Evolutionary conservation across 768 basidiomycete genomes (phyloP), one percentile per base, ranked within the genome.

Genomic region (Dioszegia crocea): DNA sequence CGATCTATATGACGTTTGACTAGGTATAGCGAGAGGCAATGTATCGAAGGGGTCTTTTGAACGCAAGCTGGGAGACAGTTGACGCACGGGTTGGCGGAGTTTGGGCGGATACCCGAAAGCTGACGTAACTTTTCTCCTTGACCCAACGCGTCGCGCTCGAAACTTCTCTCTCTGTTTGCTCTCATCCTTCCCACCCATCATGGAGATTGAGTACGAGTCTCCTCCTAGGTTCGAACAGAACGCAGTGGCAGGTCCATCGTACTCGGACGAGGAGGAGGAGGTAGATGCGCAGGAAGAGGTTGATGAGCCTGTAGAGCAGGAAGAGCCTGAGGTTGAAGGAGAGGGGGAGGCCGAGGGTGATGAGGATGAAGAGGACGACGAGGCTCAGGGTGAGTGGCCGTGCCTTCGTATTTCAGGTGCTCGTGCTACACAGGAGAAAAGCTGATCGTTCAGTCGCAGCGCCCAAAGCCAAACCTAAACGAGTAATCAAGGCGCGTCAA

Each of bases 401-500:
- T 33, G 6, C 33, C 14, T 33, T n/a, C n/a, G n/a, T n/a, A n/a
- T 19, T 45, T 19, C 44, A 45, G 46, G 16, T 26, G 21, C 6
- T 36, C n/a, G 2, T 4, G 10, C 23, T 38, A 1, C 12, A 21
- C 27, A 12, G 27, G 33, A 48, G 21, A n/a, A 33, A 36, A 23
- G 26, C 40, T 51, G 52, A 36, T 45, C 17, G 29, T 39, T 4
- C 9, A 30, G 43, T 31, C 40, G 45, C 30, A 10, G 58, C 47
- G 8, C 39, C 55, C 30, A 63, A 63, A 44, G 43, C 39, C 10
- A 65, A 65, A 43, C 46, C 60, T n/a, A 70, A 70, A 52, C 31
- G 65, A 53, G 52, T 64, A 6, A 64, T 63, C 40, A 73, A 73
- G 45, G 60, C 63, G 27, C 65, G 71, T 33, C 71, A 73, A 62